phyloP scores from a whole-genome alignment of 495 filamentous ascomycete species.

The Podospora bellae-mahoneyi region DNA sequence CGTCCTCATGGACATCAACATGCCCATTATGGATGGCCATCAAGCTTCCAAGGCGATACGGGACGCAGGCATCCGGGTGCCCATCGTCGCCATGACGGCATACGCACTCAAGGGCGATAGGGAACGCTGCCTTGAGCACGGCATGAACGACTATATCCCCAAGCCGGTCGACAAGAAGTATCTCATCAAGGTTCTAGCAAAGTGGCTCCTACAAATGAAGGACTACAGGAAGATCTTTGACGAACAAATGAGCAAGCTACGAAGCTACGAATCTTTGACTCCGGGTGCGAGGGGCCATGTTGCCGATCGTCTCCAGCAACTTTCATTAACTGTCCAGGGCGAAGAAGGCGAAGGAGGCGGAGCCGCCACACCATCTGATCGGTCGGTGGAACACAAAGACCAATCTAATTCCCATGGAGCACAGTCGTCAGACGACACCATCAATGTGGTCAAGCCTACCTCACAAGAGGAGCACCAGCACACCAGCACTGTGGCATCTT shows the following conservation, averaged over 20 bases:
- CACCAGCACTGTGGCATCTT: neutral
- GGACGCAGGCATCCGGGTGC: slow-evolving; percentile 40
- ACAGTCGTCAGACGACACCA: neutral
- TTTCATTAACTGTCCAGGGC: neutral
- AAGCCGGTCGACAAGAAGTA: slow-evolving; percentile 55
- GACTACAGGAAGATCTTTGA: slow-evolving; percentile 18
- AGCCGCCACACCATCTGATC: too few species aligned
- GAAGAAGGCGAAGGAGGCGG: neutral
- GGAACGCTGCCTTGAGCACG: slow-evolving; percentile 55
- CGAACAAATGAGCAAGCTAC: slow-evolving; percentile 2
- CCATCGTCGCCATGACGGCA: slow-evolving; percentile 63
- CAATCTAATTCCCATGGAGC: too few species aligned
- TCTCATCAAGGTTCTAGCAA: slow-evolving; percentile 38
- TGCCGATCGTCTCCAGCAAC: neutral
- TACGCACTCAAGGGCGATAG: slow-evolving; percentile 61
- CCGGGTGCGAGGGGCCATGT: neutral
- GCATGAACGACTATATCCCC: slow-evolving; percentile 61
- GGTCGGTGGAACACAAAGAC: too few species aligned
- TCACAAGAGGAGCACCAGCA: neutral
- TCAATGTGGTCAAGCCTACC: neutral
- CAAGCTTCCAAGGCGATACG: slow-evolving; percentile 40
- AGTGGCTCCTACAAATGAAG: slow-evolving; percentile 38
- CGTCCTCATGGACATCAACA: slow-evolving; percentile 55
- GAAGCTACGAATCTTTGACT: neutral
- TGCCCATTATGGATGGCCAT: slow-evolving; percentile 49